Conservation (phyloP, 75 land plant genomes). For the Selaginella tamariscina region DNA sequence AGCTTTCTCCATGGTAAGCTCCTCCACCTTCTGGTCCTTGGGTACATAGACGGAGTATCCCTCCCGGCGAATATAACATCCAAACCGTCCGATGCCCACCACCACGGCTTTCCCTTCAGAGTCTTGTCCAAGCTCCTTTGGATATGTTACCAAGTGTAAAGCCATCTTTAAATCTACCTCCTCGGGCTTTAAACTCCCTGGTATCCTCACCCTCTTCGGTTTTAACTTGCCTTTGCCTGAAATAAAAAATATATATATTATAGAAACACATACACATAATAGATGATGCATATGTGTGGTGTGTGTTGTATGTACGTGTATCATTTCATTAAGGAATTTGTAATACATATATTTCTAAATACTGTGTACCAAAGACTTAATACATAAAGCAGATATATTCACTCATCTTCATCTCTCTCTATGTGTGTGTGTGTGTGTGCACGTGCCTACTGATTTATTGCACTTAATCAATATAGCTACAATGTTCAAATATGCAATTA, state of each 20-base stretch:
- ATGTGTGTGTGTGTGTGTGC: too few relatives aligned
- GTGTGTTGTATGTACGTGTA: neutral
- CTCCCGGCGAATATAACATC: constrained; percentile 19
- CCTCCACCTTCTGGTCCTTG: constrained; percentile 15
- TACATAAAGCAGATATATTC: too few relatives aligned
- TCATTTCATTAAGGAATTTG: constrained; percentile 17
- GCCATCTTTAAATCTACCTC: constrained; percentile 20
- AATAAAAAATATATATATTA: neutral
- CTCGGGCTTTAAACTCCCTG: constrained; percentile 20
- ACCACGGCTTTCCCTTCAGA: constrained; percentile 12
- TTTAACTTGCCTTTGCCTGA: neutral
- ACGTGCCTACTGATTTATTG: too few relatives aligned
- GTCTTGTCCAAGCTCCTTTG: constrained; percentile 19
- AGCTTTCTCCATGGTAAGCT: constrained; percentile 22
- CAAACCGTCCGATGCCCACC: constrained; percentile 23
- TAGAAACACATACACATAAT: neutral
- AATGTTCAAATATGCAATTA: too few relatives aligned
- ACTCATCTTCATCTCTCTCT: too few relatives aligned
- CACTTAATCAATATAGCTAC: too few relatives aligned
- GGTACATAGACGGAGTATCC: constrained; percentile 19
- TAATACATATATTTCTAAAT: too few relatives aligned
- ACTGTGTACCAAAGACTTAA: too few relatives aligned
- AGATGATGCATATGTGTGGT: neutral
- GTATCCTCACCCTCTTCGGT: neutral
- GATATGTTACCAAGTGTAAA: constrained; percentile 27